Percentiles rank a stretch among this genome's conserved stretches.
Evolutionary conservation across 2,329 filamentous ascomycete species (phyloP).

Genomic region (Pseudogymnoascus destructans): DNA sequence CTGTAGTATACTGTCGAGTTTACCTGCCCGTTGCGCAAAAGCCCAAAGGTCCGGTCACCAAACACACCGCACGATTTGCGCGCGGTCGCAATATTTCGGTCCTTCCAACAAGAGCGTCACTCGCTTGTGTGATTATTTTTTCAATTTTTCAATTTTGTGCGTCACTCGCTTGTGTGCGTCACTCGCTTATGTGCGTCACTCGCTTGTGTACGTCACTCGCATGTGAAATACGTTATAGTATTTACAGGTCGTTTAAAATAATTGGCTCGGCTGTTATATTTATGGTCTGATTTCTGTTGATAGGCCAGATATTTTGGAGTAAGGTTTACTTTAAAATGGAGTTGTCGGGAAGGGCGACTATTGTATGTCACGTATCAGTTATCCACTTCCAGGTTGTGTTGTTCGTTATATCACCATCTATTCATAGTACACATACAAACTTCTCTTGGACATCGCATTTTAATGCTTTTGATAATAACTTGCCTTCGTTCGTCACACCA

Average conservation of each 20-base stretch:
- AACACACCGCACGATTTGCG: too few species aligned
- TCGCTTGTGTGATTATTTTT: too few species aligned
- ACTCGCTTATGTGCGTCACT: too few species aligned
- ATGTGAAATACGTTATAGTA: background rate
- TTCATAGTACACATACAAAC: background rate
- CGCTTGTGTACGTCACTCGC: too few species aligned
- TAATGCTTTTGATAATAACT: background rate
- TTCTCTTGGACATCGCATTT: background rate
- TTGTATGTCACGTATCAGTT: background rate
- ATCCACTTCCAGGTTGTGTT: background rate
- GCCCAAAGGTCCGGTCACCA: too few species aligned
- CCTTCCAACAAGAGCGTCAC: too few species aligned
- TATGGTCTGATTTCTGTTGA: background rate
- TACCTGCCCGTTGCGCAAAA: too few species aligned
- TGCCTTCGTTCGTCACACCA: background rate
- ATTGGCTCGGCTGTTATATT: background rate
- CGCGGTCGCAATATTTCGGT: too few species aligned
- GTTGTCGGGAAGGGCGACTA: background rate
- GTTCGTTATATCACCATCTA: background rate
- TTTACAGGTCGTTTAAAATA: background rate
- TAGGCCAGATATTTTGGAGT: background rate
- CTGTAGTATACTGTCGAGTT: too few species aligned
- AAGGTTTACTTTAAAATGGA: background rate
- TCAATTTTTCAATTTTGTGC: too few species aligned
- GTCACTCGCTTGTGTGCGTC: too few species aligned